These are phyloP conservation scores for Nemania bipapillata DNA, from an alignment of 2,329 filamentous ascomycete species.

Conservation along the genomic window DNA sequence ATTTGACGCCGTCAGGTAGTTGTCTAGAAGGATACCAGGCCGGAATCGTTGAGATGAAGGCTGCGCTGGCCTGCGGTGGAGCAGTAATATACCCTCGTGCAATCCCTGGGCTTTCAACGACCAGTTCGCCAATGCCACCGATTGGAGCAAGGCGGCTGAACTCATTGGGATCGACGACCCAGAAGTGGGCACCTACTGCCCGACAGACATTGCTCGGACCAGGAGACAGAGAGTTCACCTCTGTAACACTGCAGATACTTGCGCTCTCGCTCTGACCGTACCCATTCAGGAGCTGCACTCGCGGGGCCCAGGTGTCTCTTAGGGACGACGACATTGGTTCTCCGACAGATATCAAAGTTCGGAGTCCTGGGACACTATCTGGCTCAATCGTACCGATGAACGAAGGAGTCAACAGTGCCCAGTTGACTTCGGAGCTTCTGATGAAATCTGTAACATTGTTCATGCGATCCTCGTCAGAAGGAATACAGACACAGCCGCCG, in stretches of 20 bases:
- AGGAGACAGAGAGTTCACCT: not conserved
- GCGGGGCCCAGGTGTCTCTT: slow-evolving; percentile 19
- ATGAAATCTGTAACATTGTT: slow-evolving; percentile 26
- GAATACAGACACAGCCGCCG: slow-evolving; percentile 30
- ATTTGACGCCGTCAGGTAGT: slow-evolving; percentile 14
- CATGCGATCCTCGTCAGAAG: slow-evolving; percentile 27
- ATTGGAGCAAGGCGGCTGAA: slow-evolving; percentile 20
- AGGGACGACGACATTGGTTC: slow-evolving; percentile 16
- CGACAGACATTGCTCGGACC: slow-evolving; percentile 10
- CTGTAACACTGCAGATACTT: slow-evolving; percentile 12
- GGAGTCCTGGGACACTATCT: slow-evolving; percentile 17
- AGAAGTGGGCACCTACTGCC: slow-evolving; percentile 23
- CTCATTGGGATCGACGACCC: slow-evolving; percentile 23
- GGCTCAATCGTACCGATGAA: slow-evolving; percentile 14
- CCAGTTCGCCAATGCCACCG: slow-evolving; percentile 27
- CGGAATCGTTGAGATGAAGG: slow-evolving; percentile 12
- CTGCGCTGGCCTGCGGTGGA: slow-evolving; percentile 4
- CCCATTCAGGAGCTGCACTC: slow-evolving; percentile 21
- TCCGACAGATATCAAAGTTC: slow-evolving; percentile 26
- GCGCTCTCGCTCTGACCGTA: slow-evolving; percentile 27
- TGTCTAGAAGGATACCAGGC: slow-evolving; percentile 20
- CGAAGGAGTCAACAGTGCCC: slow-evolving; percentile 27
- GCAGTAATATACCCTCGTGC: slow-evolving; percentile 22
- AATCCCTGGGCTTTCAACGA: slow-evolving; percentile 20
- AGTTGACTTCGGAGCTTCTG: slow-evolving; percentile 14